Evolutionary conservation across 305 asterid species (phyloP), one percentile per base, ranked within the genome.

Genomic region (Galium porrigens): DNA sequence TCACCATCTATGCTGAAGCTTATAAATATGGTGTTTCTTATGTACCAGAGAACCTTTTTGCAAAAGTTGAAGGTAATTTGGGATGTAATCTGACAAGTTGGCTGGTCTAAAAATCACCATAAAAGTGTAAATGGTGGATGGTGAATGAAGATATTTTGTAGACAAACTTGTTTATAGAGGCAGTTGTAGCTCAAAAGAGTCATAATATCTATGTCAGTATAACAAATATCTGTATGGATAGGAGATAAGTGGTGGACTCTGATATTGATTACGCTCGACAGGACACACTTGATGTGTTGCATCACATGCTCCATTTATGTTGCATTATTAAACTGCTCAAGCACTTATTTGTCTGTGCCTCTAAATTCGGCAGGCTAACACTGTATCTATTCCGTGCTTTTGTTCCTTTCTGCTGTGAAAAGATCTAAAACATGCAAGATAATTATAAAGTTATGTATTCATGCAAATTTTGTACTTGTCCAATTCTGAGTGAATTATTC

Each of bases 61-160:
- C 18, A 9, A 63, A 27, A 14, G 5, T 42, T 62, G 36, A 44
- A 42, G 11, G 37, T 39, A 39, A 61, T 22, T 61, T 14, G 5
- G 4, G 8, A 1, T 22, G 12, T 5, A 41, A 20, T 62, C 53
- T 68, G 30, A 58, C 4, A n/a, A 36, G 5, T 33, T 22, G 52
- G 11, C 25, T 30, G 6, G 9, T 59, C 62, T 33, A 27, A 30
- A 7, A 8, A 17, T 57, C 62, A 32, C 22, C 46, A 17, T 33
- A 29, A n/a, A 58, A 58, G 27, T 58, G 25, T 32, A 30, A 58
- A 58, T 58, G 63, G 54, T 52, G 25, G 63, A 10, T 22, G 42
- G 54, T 22, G 22, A 25, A 37, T 44, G 54, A 25, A 20, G 29
- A 58, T 69, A 46, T 33, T 37, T 61, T 4, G 59, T 34, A 37